Percentiles rank a stretch among this genome's conserved stretches.
phyloP scores from a whole-genome alignment of 108 stramenopile genomes.

The Fistulifera solaris region DNA sequence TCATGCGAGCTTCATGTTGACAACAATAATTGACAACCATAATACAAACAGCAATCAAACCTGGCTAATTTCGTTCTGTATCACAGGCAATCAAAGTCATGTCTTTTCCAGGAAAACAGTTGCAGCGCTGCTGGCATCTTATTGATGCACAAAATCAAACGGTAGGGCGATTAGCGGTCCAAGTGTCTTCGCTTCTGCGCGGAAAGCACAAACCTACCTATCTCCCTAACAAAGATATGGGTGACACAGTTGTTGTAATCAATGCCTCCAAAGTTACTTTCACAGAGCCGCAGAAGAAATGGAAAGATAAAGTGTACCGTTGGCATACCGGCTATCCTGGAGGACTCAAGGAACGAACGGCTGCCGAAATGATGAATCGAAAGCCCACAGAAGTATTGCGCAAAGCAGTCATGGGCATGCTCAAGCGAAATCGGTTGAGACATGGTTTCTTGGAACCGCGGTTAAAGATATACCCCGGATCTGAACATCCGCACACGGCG shows the following conservation, averaged over 20 bases:
- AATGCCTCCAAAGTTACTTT: constrained; percentile 79
- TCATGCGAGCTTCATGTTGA: too few relatives aligned
- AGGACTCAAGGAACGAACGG: constrained; percentile 80
- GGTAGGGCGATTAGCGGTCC: constrained; percentile 87
- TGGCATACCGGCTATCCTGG: constrained; percentile 97
- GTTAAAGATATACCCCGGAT: constrained; percentile 75
- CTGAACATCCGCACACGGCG: constrained; percentile 68
- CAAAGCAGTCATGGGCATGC: constrained; percentile 84
- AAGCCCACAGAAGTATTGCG: constrained; percentile 73
- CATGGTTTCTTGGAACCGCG: constrained; percentile 71
- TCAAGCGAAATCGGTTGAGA: constrained; percentile 69
- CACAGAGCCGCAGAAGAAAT: constrained; percentile 44
- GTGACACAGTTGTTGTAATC: constrained; percentile 88
- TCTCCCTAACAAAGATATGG: constrained; percentile 86
- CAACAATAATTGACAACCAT: too few relatives aligned
- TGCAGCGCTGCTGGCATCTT: constrained; percentile 86
- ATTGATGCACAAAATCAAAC: constrained; percentile 84
- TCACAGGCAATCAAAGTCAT: constrained; percentile 16
- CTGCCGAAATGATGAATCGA: constrained; percentile 72
- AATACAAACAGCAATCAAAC: too few relatives aligned
- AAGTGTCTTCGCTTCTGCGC: constrained; percentile 77
- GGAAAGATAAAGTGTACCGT: constrained; percentile 83
- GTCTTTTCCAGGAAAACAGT: constrained; percentile 68
- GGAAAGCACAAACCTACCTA: constrained; percentile 97
- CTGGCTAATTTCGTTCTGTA: too few relatives aligned